These are phyloP conservation scores for Bullera alba DNA, from an alignment of 768 basidiomycete species.

Conservation along the genomic window DNA sequence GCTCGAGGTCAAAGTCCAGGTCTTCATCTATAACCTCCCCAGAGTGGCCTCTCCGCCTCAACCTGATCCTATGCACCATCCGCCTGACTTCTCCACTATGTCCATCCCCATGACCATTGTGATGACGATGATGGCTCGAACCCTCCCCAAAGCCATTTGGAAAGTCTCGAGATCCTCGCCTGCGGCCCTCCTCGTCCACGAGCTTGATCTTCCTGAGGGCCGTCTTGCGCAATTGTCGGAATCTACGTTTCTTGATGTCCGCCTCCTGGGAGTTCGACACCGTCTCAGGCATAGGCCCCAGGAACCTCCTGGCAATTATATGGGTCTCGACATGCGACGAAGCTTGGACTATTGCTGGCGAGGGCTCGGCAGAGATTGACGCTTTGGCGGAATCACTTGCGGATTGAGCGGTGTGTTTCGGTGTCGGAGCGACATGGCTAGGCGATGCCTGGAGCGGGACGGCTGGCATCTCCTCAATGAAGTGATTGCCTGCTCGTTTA, in stretches of 20 bases:
- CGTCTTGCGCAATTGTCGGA: constrained; percentile 10
- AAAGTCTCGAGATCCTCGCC: not conserved
- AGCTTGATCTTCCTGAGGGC: constrained; percentile 6
- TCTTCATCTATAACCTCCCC: constrained; percentile 15
- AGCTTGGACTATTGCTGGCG: constrained; percentile 14
- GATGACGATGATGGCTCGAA: not conserved
- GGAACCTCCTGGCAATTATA: constrained; percentile 30
- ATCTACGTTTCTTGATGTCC: constrained; percentile 13
- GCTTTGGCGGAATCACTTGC: too few relatives aligned
- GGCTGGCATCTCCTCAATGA: too few relatives aligned
- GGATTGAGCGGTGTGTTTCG: too few relatives aligned
- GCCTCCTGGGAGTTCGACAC: constrained; percentile 27
- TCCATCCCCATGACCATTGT: not conserved
- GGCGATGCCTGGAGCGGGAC: too few relatives aligned
- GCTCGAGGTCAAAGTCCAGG: not conserved
- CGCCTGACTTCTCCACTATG: not conserved
- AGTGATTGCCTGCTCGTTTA: too few relatives aligned
- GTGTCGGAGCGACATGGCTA: too few relatives aligned
- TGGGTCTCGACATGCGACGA: constrained; percentile 19
- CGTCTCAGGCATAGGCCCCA: constrained; percentile 37
- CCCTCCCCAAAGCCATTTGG: not conserved
- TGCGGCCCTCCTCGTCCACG: not conserved
- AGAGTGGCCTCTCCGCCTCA: constrained; percentile 2
- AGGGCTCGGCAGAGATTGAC: constrained; percentile 13
- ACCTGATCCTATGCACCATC: constrained; percentile 4